Evolutionary conservation across 164 flowering plant species (phyloP).

Genomic region (Paratinospora sagittata): DNA sequence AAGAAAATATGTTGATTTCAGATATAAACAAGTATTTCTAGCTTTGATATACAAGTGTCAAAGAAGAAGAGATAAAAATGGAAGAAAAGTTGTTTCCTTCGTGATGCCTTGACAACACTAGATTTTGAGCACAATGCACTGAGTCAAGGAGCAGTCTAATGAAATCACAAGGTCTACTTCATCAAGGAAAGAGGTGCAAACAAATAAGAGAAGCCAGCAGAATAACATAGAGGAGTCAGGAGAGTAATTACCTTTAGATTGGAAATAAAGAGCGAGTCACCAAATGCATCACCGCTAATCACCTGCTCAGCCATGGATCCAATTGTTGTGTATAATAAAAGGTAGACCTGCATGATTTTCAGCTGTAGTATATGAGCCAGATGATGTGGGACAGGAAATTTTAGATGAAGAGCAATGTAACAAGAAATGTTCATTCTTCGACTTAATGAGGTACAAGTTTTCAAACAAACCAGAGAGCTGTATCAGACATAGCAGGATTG

Average conservation of each 20-base stretch:
- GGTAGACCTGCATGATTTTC: slow-evolving; percentile 57
- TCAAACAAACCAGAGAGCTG: too few species aligned
- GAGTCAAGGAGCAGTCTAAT: not conserved
- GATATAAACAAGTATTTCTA: too few species aligned
- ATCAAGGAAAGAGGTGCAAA: not conserved
- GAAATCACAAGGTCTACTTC: not conserved
- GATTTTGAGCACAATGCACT: not conserved
- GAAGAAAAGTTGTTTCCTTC: too few species aligned
- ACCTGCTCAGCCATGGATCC: slow-evolving; percentile 62
- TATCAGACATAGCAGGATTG: too few species aligned
- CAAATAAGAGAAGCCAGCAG: not conserved
- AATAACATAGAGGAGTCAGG: too few species aligned
- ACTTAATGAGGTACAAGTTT: too few species aligned
- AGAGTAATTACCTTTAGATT: slow-evolving; percentile 62
- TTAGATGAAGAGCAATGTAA: not conserved
- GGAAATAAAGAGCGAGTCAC: slow-evolving; percentile 54
- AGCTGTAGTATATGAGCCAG: not conserved
- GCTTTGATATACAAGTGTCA: too few species aligned
- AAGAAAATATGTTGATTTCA: too few species aligned
- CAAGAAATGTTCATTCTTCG: not conserved
- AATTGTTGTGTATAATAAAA: slow-evolving; percentile 68
- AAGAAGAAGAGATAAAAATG: too few species aligned
- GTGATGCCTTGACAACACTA: too few species aligned
- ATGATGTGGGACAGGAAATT: not conserved
- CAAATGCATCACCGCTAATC: slow-evolving; percentile 23